Base-by-base conservation (phyloP, 176 grass and related monocot species). In the Oryza longistaminata region DNA sequence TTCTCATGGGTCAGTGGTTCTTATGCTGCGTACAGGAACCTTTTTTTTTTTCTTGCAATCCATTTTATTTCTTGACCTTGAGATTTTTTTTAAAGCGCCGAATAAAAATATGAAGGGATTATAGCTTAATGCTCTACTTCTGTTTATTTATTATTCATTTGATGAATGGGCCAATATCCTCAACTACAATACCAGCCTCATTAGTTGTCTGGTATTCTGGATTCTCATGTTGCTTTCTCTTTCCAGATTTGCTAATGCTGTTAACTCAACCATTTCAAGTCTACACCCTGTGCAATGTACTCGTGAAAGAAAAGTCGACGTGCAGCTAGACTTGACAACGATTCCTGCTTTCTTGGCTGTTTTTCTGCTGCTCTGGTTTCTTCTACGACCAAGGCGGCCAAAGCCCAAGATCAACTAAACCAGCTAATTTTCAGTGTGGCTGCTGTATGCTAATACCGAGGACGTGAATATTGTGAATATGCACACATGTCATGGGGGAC, bases 341-440 rank as follows among this genome's bases (percentile, higher is more conserved):
- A 53, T 95, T 42, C 96, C 96, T 7, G 93, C 89, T 50, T 95
- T 98, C 80, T 9, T 95, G 25, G 68, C 86, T 12, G 96, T 98
- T 64, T 94, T 98, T 89, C 86, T 74, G 48, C 83, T 99, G 71
- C 90, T 99, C 73, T 99, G 96, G 91, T 91, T 99, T 87, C 86
- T 99, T 75, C 86, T 99, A 35, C 89, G 85, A 72, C 93, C 96
- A 53, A 93, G 91, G 82, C 80, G 93, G 25, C 74, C 96, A 40
- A 99, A 99, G 74, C 93, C 96, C 31, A 99, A 99, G 90, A 96
- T 99, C 66, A 99, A 99, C 85, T 98, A 77, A 97, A 49, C 11
- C 11, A 39, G 3, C 13, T 26, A 72, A 40, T 77, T 61, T 80
- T 33, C 14, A 11, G 21, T 22, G 52, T 13, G 16, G 24, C 52